Base-by-base conservation (phyloP, 208 protist genomes). In the Trypanosoma boissoni region DNA sequence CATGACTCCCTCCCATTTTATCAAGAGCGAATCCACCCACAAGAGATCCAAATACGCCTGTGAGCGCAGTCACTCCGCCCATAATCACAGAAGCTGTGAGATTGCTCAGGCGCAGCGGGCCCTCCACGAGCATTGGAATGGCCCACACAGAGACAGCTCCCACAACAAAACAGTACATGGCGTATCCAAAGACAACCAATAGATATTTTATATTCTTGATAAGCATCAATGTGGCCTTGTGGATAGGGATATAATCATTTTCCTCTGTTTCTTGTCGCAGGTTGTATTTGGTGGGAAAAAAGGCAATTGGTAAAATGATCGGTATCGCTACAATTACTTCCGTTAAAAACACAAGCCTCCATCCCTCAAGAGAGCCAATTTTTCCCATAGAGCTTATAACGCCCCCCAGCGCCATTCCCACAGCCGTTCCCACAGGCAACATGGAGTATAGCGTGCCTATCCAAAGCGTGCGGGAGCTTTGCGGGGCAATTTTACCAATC, bases 401-500 rank as follows among this genome's bases (percentile, higher is more conserved):
- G 7, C 87, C 85, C 32, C 86, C 82, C 18, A 56, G 43, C n/a
- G 61, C 71, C 64, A 94, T 93, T 18, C 91, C 88, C 3, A 78
- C 49, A 23, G 86, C 88, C 12, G 74, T 86, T 9, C 88, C 91
- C 14, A 94, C 69, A 20, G 87, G 84, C 26, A 95, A 91, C 75
- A 84, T 92, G 3, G 82, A 76, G 63, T 91, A 96, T 58, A 91
- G 95, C 53, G 77, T 68, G 42, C 84, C 86, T 29, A 95, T 80
- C 74, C 80, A 96, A 41, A 79, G 60, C 24, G 86, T 94, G 27
- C 86, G 84, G 14, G 41, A 55, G 1, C 48, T 24, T 2, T 45
- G 24, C 9, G 91, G 88, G 0, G 88, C 88, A 37, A 93, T 86
- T 58, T 74, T 76, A 58, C 93, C 86, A 26, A 95, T 87, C 14